Base-by-base conservation (phyloP, 352 stramenopile genomes). In the Pythium utonaiense region DNA sequence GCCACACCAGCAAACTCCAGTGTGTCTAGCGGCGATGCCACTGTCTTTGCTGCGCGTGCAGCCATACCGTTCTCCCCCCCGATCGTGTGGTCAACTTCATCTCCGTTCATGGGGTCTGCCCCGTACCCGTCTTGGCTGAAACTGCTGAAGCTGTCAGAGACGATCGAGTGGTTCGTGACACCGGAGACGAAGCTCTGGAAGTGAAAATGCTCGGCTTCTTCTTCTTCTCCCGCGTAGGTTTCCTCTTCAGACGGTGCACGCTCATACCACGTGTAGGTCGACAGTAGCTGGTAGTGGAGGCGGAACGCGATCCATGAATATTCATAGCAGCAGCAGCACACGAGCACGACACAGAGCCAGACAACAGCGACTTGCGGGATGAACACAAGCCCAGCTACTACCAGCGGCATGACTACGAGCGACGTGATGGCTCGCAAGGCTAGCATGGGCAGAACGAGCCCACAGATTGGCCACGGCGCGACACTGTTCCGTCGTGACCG, bases 261-360 rank as follows among this genome's bases (percentile, higher is more conserved):
- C 48, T 72, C 65, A 51, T 72, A 72, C 50, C 57, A 65, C 13
- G 30, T 41, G 30, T 64, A 67, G 1, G 65, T 69, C 28, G 49
- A 53, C n/a, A 69, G 28, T 6, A 73, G n/a, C 14, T 65, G 66
- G 60, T 57, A 66, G 36, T 73, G 66, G 41, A 73, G 64, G 27
- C 66, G 66, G 57, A 70, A 66, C 22, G 66, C 66, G 40, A 73
- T 30, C 66, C 66, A 73, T 30, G 66, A 56, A 40, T 62, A 73
- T 28, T 73, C 66, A 21, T 70, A 69, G 16, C 44, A 12, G 47
- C 63, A 66, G 13, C 61, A 21, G 14, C 55, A 60, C 17, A 59
- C 56, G 38, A 69, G 40, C 33, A 69, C 14, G 22, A 64, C 49
- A 31, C 55, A 64, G 21, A 69, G 49, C 54, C 38, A 60, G 21